These are phyloP conservation scores for Alternaria triticina DNA, from an alignment of 2,329 filamentous ascomycete species.

Conservation along the genomic window DNA sequence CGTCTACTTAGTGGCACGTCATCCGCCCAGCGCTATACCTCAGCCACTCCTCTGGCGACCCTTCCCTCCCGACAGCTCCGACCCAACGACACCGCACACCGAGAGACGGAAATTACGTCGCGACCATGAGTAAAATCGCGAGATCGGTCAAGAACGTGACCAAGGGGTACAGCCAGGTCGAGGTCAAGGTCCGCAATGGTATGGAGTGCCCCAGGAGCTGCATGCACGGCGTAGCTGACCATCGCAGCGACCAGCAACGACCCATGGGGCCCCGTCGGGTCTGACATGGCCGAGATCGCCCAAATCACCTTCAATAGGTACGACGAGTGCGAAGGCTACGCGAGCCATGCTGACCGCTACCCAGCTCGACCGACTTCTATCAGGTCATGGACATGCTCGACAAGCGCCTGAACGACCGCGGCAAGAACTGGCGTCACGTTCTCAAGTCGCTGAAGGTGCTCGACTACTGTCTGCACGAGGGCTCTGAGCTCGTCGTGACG, in stretches of 20 bases:
- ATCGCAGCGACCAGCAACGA: constrained; percentile 92
- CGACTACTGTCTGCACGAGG: constrained; percentile 97
- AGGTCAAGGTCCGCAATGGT: constrained; percentile 80
- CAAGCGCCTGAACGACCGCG: constrained; percentile 97
- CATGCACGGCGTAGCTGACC: constrained; percentile 21
- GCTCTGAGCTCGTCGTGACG: constrained; percentile 93
- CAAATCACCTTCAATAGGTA: constrained; percentile 98
- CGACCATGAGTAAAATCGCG: constrained; percentile 91
- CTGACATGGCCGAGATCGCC: constrained; percentile 98
- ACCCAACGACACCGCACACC: not conserved
- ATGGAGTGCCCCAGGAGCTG: constrained; percentile 5
- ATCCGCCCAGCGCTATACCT: constrained; percentile 15
- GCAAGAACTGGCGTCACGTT: constrained; percentile 99
- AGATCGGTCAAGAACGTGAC: constrained; percentile 98
- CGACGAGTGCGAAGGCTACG: constrained; percentile 41
- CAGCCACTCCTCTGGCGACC: constrained; percentile 13
- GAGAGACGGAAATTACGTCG: constrained; percentile 1
- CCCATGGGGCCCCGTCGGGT: constrained; percentile 96
- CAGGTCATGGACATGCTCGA: constrained; percentile 99
- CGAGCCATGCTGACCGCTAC: constrained; percentile 33
- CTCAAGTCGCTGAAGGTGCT: constrained; percentile 96
- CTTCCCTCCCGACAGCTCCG: constrained; percentile 11
- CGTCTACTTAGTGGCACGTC: constrained; percentile 12
- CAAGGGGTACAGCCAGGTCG: constrained; percentile 94
- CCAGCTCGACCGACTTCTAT: constrained; percentile 93